Evolutionary conservation across 106 monocot genomes (phyloP).

Genomic region (Gastrodia elata): DNA sequence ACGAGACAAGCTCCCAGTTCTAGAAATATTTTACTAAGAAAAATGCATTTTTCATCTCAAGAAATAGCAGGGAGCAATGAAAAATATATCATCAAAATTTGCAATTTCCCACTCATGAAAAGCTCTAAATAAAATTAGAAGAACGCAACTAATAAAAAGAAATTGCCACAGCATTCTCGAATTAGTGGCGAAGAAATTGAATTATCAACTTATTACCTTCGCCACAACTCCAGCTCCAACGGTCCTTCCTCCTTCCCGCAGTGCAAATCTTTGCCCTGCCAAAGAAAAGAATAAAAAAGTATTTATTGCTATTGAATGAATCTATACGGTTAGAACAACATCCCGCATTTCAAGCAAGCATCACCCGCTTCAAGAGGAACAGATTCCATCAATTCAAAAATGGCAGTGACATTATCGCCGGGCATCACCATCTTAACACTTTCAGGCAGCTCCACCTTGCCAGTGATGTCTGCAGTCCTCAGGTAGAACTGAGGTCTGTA

Average conservation of each 20-base stretch:
- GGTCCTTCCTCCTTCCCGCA: constrained; percentile 72
- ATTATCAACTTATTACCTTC: constrained; percentile 60
- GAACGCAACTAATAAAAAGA: not conserved
- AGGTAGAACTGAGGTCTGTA: constrained; percentile 96
- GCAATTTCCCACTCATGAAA: not conserved
- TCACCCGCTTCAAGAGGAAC: constrained; percentile 96
- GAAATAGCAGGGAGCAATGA: not conserved
- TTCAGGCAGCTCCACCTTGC: constrained; percentile 91
- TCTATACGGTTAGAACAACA: not conserved
- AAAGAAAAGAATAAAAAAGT: not conserved
- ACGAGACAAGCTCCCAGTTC: not conserved
- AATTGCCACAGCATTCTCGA: not conserved
- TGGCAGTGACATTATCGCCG: constrained; percentile 89
- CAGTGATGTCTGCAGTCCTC: constrained; percentile 94
- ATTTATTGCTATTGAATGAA: not conserved
- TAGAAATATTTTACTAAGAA: not conserved
- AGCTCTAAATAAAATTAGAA: not conserved
- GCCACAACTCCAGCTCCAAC: constrained; percentile 81
- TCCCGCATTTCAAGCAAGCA: not conserved
- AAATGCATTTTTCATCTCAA: not conserved
- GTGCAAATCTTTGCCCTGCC: constrained; percentile 74
- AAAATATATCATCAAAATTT: not conserved
- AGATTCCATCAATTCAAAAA: constrained; percentile 76
- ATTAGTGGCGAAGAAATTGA: not conserved
- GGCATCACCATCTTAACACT: constrained; percentile 98